A percentile compares a stretch with the other conserved stretches of the same genome.
Conservation (phyloP, 306 rosid genomes). For the Vigna reflexopilosa region DNA sequence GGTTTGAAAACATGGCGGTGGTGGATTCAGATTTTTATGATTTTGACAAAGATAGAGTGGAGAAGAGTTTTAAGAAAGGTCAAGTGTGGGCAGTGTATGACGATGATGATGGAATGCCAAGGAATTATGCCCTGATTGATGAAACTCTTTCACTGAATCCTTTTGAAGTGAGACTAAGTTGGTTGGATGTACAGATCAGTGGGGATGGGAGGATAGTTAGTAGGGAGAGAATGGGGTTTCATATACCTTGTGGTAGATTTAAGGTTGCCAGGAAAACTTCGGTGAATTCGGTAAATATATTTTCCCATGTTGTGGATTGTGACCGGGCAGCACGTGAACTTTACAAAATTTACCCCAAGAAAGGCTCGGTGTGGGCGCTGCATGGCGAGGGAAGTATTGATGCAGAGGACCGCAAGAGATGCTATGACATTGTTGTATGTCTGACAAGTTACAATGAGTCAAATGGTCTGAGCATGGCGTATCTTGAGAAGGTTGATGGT, state of each 20-base stretch:
- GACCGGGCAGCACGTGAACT: slow-evolving; percentile 72
- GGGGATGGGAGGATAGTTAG: slow-evolving; percentile 57
- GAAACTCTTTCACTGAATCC: slow-evolving; percentile 68
- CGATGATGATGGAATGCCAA: slow-evolving; percentile 89
- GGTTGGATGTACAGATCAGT: slow-evolving; percentile 74
- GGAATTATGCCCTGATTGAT: slow-evolving; percentile 80
- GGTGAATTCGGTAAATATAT: slow-evolving; percentile 64
- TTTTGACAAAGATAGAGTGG: slow-evolving; percentile 82
- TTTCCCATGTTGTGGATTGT: slow-evolving; percentile 80
- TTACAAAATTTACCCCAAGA: slow-evolving; percentile 82
- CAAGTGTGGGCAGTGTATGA: slow-evolving; percentile 92
- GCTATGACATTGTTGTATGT: slow-evolving; percentile 71
- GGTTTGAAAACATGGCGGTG: slow-evolving; percentile 58
- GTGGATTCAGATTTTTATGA: slow-evolving; percentile 85
- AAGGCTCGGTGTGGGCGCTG: slow-evolving; percentile 94
- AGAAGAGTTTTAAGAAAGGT: slow-evolving; percentile 85
- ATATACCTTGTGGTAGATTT: slow-evolving; percentile 79
- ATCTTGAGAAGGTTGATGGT: slow-evolving; percentile 90
- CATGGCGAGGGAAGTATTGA: slow-evolving; percentile 57
- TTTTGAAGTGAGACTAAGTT: slow-evolving; percentile 77
- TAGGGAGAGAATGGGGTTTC: slow-evolving; percentile 68
- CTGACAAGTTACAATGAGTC: slow-evolving; percentile 77
- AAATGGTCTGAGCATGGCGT: slow-evolving; percentile 80
- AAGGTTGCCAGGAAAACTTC: slow-evolving; percentile 63
- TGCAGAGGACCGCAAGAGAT: slow-evolving; percentile 46